Base-by-base conservation (phyloP, 257 asterid species). In the Datura wrightii region DNA sequence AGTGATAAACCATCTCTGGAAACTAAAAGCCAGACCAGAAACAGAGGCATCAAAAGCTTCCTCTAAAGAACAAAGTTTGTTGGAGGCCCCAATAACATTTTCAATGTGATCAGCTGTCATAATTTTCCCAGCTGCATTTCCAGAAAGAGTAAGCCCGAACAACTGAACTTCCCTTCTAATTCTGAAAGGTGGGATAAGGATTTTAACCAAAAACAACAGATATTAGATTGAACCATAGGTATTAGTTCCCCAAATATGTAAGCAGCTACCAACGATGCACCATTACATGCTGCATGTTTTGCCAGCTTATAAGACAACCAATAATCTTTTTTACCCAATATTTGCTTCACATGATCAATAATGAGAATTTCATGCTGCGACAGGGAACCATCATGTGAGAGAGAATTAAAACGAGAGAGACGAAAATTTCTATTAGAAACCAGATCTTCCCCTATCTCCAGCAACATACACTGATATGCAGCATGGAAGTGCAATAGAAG, bases 291-390 rank as follows among this genome's bases (percentile, higher is more conserved):
- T 16, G 98, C 97, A 85, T 52, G 86, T 90, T 88, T 94, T 86
- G 95, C 99, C 83, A 92, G 94, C 86, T 91, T 91, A 86, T 95
- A 97, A 63, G 88, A 88, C 55, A 82, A 79, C 98, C 98, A 97
- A 86, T 90, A 79, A 86, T 86, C 91, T 34, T 86, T 87, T 85
- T 55, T 65, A 88, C 56, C 92, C 82, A 93, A 80, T 66, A 93
- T 78, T 84, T 86, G 89, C 79, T 89, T 89, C 50, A 88, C 95
- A 89, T 84, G 89, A 83, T 87, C 92, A 83, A 86, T 34, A 65
- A 90, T 80, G 83, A 83, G 70, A 72, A 82, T 85, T 87, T 94
- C 97, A 81, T 88, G 83, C 72, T 90, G 74, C 15, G 60, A 44
- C 8, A 89, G 62, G 62, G 90, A 87, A 89, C 83, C 85, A 84